Percentiles rank a stretch among this genome's conserved stretches.
Conservation (phyloP, 805 yeast genomes). For the Pichia heedii region DNA sequence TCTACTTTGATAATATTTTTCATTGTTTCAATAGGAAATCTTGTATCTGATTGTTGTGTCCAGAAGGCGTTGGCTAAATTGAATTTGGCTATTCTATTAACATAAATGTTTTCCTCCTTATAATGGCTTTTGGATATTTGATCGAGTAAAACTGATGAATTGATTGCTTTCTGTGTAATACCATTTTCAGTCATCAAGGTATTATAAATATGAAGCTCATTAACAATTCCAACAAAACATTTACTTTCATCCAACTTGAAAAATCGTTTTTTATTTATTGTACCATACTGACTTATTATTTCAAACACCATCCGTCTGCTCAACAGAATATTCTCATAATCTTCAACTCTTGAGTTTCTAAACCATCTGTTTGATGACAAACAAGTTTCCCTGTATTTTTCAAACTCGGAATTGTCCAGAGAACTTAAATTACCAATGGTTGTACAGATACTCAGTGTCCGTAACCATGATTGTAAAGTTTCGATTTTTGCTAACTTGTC, state of each 20-base stretch:
- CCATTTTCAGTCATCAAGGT: constrained; percentile 29
- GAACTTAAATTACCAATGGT: constrained; percentile 15
- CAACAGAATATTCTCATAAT: constrained; percentile 35
- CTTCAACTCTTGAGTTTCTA: constrained; percentile 24
- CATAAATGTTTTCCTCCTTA: constrained; percentile 8
- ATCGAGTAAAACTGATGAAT: constrained; percentile 38
- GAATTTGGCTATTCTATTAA: constrained; percentile 26
- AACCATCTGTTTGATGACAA: constrained; percentile 30
- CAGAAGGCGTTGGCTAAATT: constrained; percentile 58
- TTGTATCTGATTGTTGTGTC: constrained; percentile 45
- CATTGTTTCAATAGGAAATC: constrained; percentile 49
- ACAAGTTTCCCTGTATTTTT: constrained; percentile 10
- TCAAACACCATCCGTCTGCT: constrained; percentile 34
- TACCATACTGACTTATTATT: constrained; percentile 10
- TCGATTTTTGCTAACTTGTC: not conserved
- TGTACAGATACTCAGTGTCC: constrained; percentile 25
- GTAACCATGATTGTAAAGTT: constrained; percentile 21
- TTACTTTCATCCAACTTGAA: not conserved
- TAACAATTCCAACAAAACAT: constrained; percentile 18
- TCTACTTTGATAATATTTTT: constrained; percentile 23
- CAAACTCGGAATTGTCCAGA: constrained; percentile 7
- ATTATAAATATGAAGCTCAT: constrained; percentile 37
- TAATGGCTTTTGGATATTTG: constrained; percentile 25
- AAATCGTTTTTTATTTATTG: not conserved
- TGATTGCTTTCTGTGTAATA: constrained; percentile 42